phyloP scores from a whole-genome alignment of 352 stramenopile genomes.

The Heterotrichella gracilis region DNA sequence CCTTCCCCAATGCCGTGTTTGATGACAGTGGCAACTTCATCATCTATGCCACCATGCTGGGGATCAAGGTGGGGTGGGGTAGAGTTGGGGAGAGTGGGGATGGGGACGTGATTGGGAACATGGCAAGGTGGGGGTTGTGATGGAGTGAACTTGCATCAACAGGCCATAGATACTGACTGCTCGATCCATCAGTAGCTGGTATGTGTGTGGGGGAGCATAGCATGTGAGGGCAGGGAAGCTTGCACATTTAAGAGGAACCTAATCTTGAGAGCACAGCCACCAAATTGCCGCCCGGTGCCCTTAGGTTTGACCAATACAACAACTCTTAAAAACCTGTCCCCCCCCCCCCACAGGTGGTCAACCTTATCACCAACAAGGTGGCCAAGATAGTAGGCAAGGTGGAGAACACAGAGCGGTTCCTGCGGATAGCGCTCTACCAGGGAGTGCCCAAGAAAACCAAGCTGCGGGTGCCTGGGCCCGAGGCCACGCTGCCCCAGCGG shows the following conservation, averaged over 20 bases:
- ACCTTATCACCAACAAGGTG: constrained; percentile 60
- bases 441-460: constrained; percentile 43
- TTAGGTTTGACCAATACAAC: constrained; percentile 29
- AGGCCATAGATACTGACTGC: too few species aligned
- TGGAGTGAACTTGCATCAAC: too few species aligned
- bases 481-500: constrained; percentile 19
- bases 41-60: constrained; percentile 61
- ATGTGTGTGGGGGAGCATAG: too few species aligned
- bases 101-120: too few species aligned
- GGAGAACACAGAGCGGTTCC: constrained; percentile 71
- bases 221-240: too few species aligned
- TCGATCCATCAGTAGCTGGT: too few species aligned
- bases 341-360: constrained; percentile 21
- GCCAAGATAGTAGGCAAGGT: constrained; percentile 54
- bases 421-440: constrained; percentile 58
- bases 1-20: constrained; percentile 42
- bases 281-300: too few species aligned
- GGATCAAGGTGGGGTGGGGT: too few species aligned
- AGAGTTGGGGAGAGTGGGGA: too few species aligned
- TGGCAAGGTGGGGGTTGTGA: too few species aligned
- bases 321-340: background rate
- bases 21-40: constrained; percentile 75
- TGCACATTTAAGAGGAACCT: too few species aligned
- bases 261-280: too few species aligned
- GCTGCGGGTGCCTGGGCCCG: background rate